Percentiles rank a stretch among this genome's conserved stretches.
phyloP scores from a whole-genome alignment of 345 rosid species.

The Geranium rotundifolium region DNA sequence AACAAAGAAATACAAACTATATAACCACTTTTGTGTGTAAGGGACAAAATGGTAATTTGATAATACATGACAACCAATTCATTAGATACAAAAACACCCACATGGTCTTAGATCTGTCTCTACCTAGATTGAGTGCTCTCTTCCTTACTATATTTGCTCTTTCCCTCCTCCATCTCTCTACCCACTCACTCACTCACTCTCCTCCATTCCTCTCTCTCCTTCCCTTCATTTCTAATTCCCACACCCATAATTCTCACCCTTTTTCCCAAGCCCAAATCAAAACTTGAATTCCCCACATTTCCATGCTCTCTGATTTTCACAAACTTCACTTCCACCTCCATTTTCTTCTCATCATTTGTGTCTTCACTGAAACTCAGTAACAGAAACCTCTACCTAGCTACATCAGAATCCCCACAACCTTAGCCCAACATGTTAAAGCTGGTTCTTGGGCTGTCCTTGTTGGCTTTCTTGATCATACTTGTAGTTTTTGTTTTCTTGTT shows the following conservation, averaged over 20 bases:
- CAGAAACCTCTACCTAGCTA: conserved; percentile 6
- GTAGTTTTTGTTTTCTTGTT: conserved; percentile 16
- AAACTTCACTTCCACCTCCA: neutral
- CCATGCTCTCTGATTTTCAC: neutral
- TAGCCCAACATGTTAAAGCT: conserved; percentile 21
- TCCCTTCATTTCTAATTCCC: neutral
- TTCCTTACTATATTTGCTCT: too few species aligned
- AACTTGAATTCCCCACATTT: neutral
- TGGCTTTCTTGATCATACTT: conserved; percentile 23
- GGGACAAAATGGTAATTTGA: too few species aligned
- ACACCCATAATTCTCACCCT: neutral
- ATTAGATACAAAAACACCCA: too few species aligned
- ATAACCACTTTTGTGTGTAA: too few species aligned
- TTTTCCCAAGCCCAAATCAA: neutral
- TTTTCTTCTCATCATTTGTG: neutral
- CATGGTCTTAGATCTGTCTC: too few species aligned
- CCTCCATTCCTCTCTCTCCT: neutral
- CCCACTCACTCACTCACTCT: neutral
- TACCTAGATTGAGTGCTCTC: too few species aligned
- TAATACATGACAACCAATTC: too few species aligned
- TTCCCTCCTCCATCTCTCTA: neutral
- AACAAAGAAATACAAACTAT: too few species aligned
- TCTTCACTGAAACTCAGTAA: neutral
- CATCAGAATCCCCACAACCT: too few species aligned
- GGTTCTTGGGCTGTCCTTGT: conserved; percentile 26